phyloP scores from a whole-genome alignment of 371 early-diverging fungal genomes.

The Circinella minor region DNA sequence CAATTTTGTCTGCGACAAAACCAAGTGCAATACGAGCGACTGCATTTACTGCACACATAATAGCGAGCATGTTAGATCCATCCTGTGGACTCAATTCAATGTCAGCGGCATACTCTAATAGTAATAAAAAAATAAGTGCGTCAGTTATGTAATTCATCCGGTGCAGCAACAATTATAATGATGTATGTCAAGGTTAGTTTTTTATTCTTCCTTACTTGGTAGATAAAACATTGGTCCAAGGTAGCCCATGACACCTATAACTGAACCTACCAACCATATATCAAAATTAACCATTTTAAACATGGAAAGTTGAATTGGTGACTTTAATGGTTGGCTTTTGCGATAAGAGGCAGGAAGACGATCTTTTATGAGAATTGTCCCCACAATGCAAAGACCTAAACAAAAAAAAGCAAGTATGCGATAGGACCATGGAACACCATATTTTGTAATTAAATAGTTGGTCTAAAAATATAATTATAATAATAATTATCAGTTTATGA shows the following conservation, averaged over 20 bases:
- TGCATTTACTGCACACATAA: slow-evolving; percentile 49
- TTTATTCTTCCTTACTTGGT: slow-evolving; percentile 30
- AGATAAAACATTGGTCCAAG: slow-evolving; percentile 42
- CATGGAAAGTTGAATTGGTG: slow-evolving; percentile 34
- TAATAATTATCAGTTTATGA: not conserved
- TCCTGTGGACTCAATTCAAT: slow-evolving; percentile 28
- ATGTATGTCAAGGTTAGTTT: no score
- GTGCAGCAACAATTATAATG: no score
- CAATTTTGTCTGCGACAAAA: slow-evolving; percentile 63
- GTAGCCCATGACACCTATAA: slow-evolving; percentile 40
- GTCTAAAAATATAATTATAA: slow-evolving; percentile 28
- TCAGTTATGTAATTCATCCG: no score
- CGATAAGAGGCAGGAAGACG: slow-evolving; percentile 30
- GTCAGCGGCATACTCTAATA: slow-evolving; percentile 31
- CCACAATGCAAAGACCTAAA: slow-evolving; percentile 37
- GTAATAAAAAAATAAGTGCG: not conserved
- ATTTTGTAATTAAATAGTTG: not conserved
- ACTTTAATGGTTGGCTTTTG: slow-evolving; percentile 23
- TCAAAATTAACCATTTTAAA: slow-evolving; percentile 32
- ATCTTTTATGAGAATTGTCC: slow-evolving; percentile 35
- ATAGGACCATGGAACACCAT: slow-evolving; percentile 22
- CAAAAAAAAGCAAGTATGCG: slow-evolving; percentile 42
- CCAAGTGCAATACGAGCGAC: slow-evolving; percentile 73
- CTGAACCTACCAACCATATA: slow-evolving; percentile 36
- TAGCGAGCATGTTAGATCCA: slow-evolving; percentile 34